Conservation (phyloP, 164 flowering plant species). For the Vitis amurensis region DNA sequence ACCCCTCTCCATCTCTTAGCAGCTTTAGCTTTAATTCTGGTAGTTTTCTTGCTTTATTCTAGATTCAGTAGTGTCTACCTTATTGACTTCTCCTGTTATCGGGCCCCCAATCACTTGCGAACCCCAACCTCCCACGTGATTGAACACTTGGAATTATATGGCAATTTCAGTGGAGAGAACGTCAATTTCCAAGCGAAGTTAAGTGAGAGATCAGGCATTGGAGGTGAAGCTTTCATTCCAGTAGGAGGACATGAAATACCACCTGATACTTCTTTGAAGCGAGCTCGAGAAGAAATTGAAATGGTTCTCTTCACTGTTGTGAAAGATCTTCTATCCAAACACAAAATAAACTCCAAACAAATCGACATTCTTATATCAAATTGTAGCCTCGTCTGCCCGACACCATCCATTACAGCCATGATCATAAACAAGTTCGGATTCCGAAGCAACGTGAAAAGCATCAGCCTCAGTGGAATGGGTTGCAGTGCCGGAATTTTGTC, state of each 20-base stretch:
- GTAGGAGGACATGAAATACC: conserved; percentile 34
- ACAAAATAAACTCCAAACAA: conserved; percentile 38
- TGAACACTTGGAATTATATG: conserved; percentile 29
- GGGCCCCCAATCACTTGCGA: conserved; percentile 38
- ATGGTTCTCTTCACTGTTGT: conserved; percentile 39
- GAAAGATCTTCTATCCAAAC: conserved; percentile 44
- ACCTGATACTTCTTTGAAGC: conserved; percentile 17
- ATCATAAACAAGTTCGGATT: conserved; percentile 55
- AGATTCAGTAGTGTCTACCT: conserved; percentile 42
- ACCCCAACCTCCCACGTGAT: conserved; percentile 27
- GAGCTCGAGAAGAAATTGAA: conserved; percentile 31
- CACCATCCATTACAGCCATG: conserved; percentile 59
- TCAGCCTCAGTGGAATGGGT: conserved; percentile 69
- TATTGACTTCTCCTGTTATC: conserved; percentile 51
- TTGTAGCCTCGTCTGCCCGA: conserved; percentile 61
- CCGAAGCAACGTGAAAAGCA: conserved; percentile 47
- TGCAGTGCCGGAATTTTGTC: conserved; percentile 68
- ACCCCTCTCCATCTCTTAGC: conserved; percentile 17
- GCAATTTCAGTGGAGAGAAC: conserved; percentile 15
- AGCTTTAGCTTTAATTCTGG: conserved; percentile 11
- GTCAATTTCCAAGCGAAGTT: conserved; percentile 33
- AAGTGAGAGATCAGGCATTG: conserved; percentile 41
- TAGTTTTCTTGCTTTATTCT: conserved; percentile 10
- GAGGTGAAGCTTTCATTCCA: conserved; percentile 43
- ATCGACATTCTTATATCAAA: conserved; percentile 61